These are phyloP conservation scores for Pseudogymnoascus sp. DNA, from an alignment of 2,329 filamentous ascomycete genomes.

Conservation along the genomic window DNA sequence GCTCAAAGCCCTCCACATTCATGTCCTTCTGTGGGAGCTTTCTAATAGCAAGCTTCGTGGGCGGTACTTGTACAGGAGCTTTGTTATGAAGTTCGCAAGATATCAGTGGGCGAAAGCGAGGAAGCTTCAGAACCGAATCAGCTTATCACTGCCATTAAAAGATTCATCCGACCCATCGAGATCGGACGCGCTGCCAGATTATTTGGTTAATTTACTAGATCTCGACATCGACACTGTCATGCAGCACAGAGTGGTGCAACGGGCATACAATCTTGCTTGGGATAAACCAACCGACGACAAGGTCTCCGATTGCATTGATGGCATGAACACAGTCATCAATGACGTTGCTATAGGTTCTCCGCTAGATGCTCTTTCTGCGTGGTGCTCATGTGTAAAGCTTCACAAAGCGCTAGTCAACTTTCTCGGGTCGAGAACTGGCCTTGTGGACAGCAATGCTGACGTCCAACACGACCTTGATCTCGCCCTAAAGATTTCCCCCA, in stretches of 20 bases:
- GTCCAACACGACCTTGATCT: conserved; percentile 29
- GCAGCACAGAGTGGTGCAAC: conserved; percentile 68
- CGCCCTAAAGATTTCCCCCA: conserved; percentile 67
- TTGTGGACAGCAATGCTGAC: conserved; percentile 31
- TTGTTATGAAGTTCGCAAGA: conserved; percentile 67
- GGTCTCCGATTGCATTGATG: conserved; percentile 46
- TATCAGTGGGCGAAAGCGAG: conserved; percentile 78
- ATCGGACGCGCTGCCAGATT: conserved; percentile 61
- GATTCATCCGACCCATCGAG: conserved; percentile 40
- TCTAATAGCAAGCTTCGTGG: conserved; percentile 42
- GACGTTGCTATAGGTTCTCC: conserved; percentile 80
- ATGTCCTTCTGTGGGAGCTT: conserved; percentile 56
- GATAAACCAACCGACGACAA: conserved; percentile 55
- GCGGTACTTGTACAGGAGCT: conserved; percentile 57
- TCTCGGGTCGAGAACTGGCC: conserved; percentile 44
- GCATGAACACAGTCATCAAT: background rate
- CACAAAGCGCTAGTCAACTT: conserved; percentile 63
- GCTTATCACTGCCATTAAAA: conserved; percentile 24
- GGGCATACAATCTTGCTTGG: conserved; percentile 85
- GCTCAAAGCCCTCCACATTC: conserved; percentile 85
- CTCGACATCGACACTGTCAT: conserved; percentile 79
- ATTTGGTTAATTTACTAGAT: conserved; percentile 69
- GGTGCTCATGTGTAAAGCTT: conserved; percentile 74
- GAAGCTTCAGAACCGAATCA: conserved; percentile 47
- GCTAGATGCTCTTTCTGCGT: conserved; percentile 83